phyloP scores from a whole-genome alignment of 192 early-diverging fungal species.

The Backusella westeae region DNA sequence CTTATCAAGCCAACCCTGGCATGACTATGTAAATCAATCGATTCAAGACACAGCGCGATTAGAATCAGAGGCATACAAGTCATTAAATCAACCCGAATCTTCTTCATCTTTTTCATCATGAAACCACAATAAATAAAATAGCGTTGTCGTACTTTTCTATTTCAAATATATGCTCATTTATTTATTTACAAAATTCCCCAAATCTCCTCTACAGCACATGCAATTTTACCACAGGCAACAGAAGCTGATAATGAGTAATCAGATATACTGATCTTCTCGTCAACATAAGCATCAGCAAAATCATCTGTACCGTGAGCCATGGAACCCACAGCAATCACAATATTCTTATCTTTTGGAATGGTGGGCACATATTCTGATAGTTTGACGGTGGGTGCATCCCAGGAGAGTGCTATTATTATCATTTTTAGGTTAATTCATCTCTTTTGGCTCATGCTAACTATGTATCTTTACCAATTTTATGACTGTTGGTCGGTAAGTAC shows the following conservation, averaged over 20 bases:
- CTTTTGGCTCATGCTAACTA: not conserved
- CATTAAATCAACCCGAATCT: not conserved
- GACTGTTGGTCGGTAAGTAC: slow-evolving; percentile 86
- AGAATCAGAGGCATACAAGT: slow-evolving; percentile 10
- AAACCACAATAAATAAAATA: not conserved
- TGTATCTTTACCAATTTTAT: slow-evolving; percentile 71
- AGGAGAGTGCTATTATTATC: slow-evolving; percentile 67
- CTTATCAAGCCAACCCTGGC: slow-evolving; percentile 23
- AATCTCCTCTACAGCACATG: slow-evolving; percentile 83
- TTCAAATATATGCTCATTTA: not conserved
- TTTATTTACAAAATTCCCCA: slow-evolving; percentile 78
- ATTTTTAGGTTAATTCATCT: not conserved
- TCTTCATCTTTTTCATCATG: not conserved
- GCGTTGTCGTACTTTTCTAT: not conserved
- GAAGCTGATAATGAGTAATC: slow-evolving; percentile 96
- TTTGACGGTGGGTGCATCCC: slow-evolving; percentile 82
- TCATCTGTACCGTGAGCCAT: slow-evolving; percentile 96
- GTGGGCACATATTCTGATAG: slow-evolving; percentile 80
- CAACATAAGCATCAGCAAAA: slow-evolving; percentile 93
- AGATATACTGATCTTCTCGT: slow-evolving; percentile 97
- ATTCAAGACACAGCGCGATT: not conserved
- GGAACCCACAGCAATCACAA: slow-evolving; percentile 93
- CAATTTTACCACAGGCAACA: slow-evolving; percentile 96
- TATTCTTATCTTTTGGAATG: slow-evolving; percentile 74
- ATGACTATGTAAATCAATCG: slow-evolving; percentile 27